Evolutionary conservation across 2,329 filamentous ascomycete genomes (phyloP).

Genomic region (Alternaria consortialis): DNA sequence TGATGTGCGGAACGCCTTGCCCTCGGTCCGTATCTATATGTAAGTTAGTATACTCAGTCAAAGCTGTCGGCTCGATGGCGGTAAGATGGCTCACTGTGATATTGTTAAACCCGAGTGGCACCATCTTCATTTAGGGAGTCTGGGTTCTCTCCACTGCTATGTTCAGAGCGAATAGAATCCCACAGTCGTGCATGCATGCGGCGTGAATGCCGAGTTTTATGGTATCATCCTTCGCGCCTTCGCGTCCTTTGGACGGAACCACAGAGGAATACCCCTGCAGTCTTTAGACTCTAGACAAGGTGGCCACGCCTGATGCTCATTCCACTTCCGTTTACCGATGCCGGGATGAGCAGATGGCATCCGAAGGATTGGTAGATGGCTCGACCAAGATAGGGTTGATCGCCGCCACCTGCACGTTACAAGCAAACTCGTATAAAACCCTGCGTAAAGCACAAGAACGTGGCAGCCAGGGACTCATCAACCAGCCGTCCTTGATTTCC

Average conservation of each 20-base stretch:
- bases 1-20: neutral
- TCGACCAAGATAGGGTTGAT: conserved; percentile 5
- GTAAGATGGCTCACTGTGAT: too few relatives aligned
- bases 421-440: conserved; percentile 11
- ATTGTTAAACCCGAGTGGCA: neutral
- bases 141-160: neutral
- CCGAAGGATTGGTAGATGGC: conserved; percentile 9
- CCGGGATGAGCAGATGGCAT: neutral
- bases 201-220: neutral
- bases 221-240: conserved; percentile 9
- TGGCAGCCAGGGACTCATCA: neutral
- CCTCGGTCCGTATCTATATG: conserved; percentile 10
- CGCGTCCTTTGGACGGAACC: neutral
- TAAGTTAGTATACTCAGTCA: neutral
- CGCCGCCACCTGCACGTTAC: conserved; percentile 13
- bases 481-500: neutral
- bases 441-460: conserved; percentile 12
- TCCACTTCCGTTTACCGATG: neutral
- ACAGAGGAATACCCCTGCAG: neutral
- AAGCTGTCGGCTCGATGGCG: too few relatives aligned
- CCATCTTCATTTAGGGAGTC: neutral
- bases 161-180: neutral
- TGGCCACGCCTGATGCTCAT: neutral
- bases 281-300: neutral
- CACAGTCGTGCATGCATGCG: neutral